Percentiles rank a stretch among this genome's conserved stretches.
Conservation (phyloP, 1,284 basidiomycete species). For the Cutaneotrichosporon daszewskae region DNA sequence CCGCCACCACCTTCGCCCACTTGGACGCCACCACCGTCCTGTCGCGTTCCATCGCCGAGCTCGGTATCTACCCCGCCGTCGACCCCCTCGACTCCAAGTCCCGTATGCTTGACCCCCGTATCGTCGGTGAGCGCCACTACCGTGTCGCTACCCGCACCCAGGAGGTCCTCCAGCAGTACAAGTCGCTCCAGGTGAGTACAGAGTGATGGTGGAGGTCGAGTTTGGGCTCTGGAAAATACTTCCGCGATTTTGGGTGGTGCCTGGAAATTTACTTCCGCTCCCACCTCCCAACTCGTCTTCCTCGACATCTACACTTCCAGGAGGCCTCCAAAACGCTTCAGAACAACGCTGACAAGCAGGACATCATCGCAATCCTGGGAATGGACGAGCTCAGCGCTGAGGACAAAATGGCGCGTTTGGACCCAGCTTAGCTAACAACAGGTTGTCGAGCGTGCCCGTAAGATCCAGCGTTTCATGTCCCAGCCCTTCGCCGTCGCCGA, state of each 20-base stretch:
- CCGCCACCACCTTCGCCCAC: slow-evolving; percentile 98
- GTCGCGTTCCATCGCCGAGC: slow-evolving; percentile 97
- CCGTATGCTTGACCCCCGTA: slow-evolving; percentile 98
- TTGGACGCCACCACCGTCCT: slow-evolving; percentile 99
- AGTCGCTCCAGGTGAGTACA: slow-evolving; percentile 84
- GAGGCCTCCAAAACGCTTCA: too few relatives aligned
- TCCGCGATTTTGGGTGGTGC: too few relatives aligned
- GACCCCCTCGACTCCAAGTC: slow-evolving; percentile 99
- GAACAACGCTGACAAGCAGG: too few relatives aligned
- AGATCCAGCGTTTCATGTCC: slow-evolving; percentile 92
- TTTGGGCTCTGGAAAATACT: too few relatives aligned
- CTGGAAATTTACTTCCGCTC: too few relatives aligned
- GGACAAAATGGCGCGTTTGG: slow-evolving; percentile 75
- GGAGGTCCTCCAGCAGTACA: slow-evolving; percentile 99
- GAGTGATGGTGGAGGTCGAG: too few relatives aligned
- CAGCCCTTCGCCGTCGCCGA: slow-evolving; percentile 98
- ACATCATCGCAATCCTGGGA: slow-evolving; percentile 66
- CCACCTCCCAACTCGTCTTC: too few relatives aligned
- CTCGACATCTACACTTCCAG: too few relatives aligned
- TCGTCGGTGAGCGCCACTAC: slow-evolving; percentile 90
- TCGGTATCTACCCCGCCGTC: slow-evolving; percentile 99
- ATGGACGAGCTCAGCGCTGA: slow-evolving; percentile 99
- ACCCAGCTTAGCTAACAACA: not conserved
- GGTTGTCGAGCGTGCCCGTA: slow-evolving; percentile 60
- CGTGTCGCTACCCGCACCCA: slow-evolving; percentile 90